These are phyloP conservation scores for Magnolia officinalis DNA, from an alignment of 164 flowering plant species.

Conservation along the genomic window DNA sequence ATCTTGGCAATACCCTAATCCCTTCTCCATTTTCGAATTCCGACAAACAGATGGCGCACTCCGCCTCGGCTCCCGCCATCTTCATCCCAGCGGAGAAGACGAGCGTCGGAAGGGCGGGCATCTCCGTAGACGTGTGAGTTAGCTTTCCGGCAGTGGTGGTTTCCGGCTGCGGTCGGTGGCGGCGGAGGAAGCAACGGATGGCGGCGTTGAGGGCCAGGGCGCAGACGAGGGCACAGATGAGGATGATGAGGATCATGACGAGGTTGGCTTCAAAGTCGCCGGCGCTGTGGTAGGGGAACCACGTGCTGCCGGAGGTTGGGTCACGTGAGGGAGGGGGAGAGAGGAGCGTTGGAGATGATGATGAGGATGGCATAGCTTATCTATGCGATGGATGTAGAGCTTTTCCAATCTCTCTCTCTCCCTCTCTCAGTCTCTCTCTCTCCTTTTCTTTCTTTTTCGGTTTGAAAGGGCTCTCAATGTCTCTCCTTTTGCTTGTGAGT, in stretches of 20 bases:
- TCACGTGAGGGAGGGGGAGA: slow-evolving; percentile 11
- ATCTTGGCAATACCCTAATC: slow-evolving; percentile 37
- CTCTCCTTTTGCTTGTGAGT: neutral
- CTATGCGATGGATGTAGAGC: neutral
- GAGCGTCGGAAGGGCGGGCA: slow-evolving; percentile 22
- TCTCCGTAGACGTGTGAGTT: neutral
- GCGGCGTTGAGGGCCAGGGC: slow-evolving; percentile 38
- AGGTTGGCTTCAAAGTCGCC: slow-evolving; percentile 35
- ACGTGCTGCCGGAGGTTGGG: slow-evolving; percentile 10
- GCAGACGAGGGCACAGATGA: slow-evolving; percentile 40
- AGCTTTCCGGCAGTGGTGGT: slow-evolving; percentile 13
- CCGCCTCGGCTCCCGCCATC: slow-evolving; percentile 34
- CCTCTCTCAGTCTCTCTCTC: neutral
- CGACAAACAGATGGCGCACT: slow-evolving; percentile 52
- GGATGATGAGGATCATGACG: slow-evolving; percentile 35
- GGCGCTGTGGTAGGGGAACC: slow-evolving; percentile 33
- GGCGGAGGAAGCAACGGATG: slow-evolving; percentile 40
- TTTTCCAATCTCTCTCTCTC: neutral
- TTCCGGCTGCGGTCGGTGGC: neutral
- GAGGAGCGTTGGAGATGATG: slow-evolving; percentile 13
- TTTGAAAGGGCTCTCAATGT: neutral
- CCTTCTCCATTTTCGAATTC: slow-evolving; percentile 52
- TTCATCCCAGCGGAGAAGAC: slow-evolving; percentile 31
- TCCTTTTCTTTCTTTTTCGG: neutral
- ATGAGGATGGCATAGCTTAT: neutral